Evolutionary conservation across 106 monocot genomes (phyloP), one percentile per base, ranked within the genome.

Genomic region (Posidonia australis): DNA sequence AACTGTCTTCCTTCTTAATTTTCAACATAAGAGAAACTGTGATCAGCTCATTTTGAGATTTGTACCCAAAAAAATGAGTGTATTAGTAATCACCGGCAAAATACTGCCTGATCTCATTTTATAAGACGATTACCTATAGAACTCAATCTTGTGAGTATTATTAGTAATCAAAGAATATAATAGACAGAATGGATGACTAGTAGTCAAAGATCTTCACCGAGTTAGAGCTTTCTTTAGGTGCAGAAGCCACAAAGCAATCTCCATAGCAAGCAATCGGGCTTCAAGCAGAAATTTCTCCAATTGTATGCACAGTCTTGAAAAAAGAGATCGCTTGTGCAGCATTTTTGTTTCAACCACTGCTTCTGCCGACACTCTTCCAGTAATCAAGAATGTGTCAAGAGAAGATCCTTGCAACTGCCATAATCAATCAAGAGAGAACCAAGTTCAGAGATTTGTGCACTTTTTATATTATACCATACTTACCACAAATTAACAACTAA

Each of bases 371-470:
- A 86, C 74, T 66, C 79, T 79, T 63, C 83, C 89, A 10, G 73
- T 82, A 59, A 93, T 89, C 18, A 93, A 65, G 66, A 86, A 86
- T 14, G 81, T 68, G 3, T 93, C 93, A 12, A 86, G 57, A 58
- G 77, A 89, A 56, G 83, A 75, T 25, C 83, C 80, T 70, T 77
- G 72, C 73, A 86, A 51, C 93, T 93, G 89, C 17, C 54, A 74
- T 55, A 31, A 1, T 32, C 36, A 12, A 18, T 26, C 4, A 13
- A 17, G n/a, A 55, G n/a, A n/a, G n/a, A n/a, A n/a, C n/a, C n/a
- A n/a, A n/a, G n/a, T 42, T 0, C 7, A 56, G 22, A 23, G 13
- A 56, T 12, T 9, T n/a, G n/a, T n/a, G n/a, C n/a, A n/a, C n/a
- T n/a, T n/a, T n/a, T n/a, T n/a, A n/a, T n/a, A n/a, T n/a, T n/a